A percentile compares a stretch with the other conserved stretches of the same genome.
These are phyloP conservation scores for Colletotrichum phormii DNA, from an alignment of 2,329 filamentous ascomycete genomes.

Conservation along the genomic window DNA sequence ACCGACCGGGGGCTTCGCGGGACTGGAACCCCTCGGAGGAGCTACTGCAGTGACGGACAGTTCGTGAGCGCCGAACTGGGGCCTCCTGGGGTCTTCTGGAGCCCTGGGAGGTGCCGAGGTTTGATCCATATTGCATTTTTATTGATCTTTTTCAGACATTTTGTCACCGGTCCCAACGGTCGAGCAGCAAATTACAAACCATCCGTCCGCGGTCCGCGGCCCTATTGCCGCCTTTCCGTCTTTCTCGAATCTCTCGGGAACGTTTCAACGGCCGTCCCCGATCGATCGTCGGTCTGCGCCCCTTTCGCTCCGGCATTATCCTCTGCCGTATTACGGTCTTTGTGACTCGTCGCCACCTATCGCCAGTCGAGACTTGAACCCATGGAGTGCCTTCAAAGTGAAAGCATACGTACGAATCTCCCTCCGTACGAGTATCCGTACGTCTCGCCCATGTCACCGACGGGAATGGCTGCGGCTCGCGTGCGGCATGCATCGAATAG, in stretches of 20 bases:
- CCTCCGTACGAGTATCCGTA: not conserved
- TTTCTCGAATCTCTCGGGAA: not conserved
- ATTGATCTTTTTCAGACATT: not conserved
- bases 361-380: too few species aligned
- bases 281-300: not conserved
- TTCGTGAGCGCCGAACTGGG: not conserved
- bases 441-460: not conserved
- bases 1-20: slow-evolving; percentile 13
- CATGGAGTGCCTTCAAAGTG: too few species aligned
- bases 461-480: slow-evolving; percentile 9
- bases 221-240: not conserved
- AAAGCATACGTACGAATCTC: not conserved
- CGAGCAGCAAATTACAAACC: not conserved
- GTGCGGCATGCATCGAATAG: not conserved
- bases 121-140: slow-evolving; percentile 3
- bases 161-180: not conserved
- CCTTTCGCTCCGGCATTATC: not conserved
- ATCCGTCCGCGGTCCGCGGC: not conserved
- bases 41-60: slow-evolving; percentile 4
- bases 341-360: not conserved
- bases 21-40: slow-evolving; percentile 8
- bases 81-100: not conserved
- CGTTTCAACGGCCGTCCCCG: not conserved
- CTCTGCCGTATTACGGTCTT: too few species aligned
- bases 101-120: not conserved